Conservation (phyloP, 2,329 filamentous ascomycete genomes). For the Aspergillus sp. region DNA sequence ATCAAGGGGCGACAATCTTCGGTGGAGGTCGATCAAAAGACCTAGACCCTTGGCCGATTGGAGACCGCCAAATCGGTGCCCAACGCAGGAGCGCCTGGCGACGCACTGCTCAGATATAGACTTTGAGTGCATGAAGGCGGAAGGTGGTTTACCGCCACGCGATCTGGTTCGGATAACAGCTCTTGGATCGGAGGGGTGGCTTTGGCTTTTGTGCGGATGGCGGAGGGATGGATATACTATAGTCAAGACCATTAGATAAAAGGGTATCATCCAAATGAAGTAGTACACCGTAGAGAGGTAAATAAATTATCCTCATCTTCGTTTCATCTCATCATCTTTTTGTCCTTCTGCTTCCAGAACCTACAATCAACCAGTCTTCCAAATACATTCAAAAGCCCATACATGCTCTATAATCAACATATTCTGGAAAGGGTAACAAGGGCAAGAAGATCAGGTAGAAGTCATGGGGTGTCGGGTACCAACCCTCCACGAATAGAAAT, state of each 20-base stretch:
- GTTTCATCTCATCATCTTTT: constrained; percentile 7
- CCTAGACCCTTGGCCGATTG: background rate
- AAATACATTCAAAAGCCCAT: constrained; percentile 15
- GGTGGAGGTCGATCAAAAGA: background rate
- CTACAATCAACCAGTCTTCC: constrained; percentile 16
- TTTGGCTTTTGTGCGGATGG: background rate
- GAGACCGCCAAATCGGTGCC: background rate
- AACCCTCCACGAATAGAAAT: background rate
- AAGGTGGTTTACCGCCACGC: background rate
- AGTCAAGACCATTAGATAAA: constrained; percentile 8
- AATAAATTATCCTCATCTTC: constrained; percentile 1
- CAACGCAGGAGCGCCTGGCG: background rate
- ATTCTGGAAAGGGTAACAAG: constrained; percentile 12
- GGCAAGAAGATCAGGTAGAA: background rate
- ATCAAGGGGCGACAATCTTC: background rate
- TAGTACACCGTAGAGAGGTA: background rate
- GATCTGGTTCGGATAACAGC: background rate
- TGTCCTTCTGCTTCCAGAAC: constrained; percentile 8
- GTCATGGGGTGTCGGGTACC: background rate
- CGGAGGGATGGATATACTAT: constrained; percentile 3
- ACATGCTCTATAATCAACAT: constrained; percentile 22
- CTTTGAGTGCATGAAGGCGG: background rate
- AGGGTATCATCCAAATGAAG: constrained; percentile 3
- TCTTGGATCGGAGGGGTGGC: background rate
- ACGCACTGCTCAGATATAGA: background rate